Conservation (phyloP, 495 filamentous ascomycete genomes). For the Podospora bellae-mahoneyi region DNA sequence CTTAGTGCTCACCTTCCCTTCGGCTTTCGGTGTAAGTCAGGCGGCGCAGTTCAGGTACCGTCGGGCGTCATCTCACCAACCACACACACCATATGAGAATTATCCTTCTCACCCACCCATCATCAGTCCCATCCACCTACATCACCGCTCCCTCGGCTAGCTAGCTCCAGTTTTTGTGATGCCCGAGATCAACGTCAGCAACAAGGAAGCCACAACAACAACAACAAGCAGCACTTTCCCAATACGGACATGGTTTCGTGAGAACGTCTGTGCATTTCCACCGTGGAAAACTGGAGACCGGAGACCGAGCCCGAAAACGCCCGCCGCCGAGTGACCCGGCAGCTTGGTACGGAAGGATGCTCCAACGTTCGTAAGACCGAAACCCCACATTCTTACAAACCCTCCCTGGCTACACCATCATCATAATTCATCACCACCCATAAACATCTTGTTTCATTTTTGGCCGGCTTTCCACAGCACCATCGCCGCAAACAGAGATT, state of each 20-base stretch:
- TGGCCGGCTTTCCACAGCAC: background rate
- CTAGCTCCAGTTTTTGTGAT: background rate
- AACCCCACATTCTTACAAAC: background rate
- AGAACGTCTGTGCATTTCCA: background rate
- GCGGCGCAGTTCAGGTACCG: background rate
- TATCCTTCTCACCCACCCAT: background rate
- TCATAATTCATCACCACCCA: background rate
- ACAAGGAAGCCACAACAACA: background rate
- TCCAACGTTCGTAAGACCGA: conserved; percentile 8
- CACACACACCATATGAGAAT: background rate
- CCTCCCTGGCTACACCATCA: background rate
- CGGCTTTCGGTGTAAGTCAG: background rate
- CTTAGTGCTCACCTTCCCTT: background rate
- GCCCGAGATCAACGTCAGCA: background rate
- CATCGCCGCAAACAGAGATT: background rate
- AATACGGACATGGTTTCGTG: background rate
- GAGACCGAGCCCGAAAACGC: background rate
- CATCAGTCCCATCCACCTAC: background rate
- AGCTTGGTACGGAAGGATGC: conserved; percentile 19
- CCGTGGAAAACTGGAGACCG: background rate
- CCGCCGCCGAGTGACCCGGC: conserved; percentile 16
- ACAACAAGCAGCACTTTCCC: background rate
- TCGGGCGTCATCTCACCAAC: background rate
- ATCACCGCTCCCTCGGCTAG: too few relatives aligned
- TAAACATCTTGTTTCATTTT: background rate